A percentile compares a stretch with the other conserved stretches of the same genome.
These are phyloP conservation scores for Zalaria obscura DNA, from an alignment of 2,329 filamentous ascomycete genomes.

Conservation along the genomic window DNA sequence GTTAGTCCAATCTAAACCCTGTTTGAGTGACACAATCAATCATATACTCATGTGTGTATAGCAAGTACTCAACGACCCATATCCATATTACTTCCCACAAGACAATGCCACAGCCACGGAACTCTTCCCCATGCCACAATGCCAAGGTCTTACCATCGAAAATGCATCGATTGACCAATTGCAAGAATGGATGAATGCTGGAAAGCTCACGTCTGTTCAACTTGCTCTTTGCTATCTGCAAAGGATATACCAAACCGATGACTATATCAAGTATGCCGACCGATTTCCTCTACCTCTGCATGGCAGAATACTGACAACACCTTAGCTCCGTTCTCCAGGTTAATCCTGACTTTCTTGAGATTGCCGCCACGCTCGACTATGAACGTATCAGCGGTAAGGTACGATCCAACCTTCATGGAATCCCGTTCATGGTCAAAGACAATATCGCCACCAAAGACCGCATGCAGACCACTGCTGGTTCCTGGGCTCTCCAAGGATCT, in stretches of 20 bases:
- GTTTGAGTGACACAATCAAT: background rate
- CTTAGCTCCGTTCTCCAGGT: conserved; percentile 41
- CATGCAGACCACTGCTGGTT: conserved; percentile 62
- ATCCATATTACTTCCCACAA: conserved; percentile 14
- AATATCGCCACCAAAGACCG: conserved; percentile 55
- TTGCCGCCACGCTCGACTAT: conserved; percentile 45
- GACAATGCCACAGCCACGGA: conserved; percentile 13
- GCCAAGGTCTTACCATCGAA: conserved; percentile 46
- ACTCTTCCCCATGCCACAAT: conserved; percentile 49
- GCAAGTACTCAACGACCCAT: background rate
- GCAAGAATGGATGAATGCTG: conserved; percentile 41
- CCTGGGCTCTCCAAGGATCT: conserved; percentile 50
- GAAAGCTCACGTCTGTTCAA: conserved; percentile 42
- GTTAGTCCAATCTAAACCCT: background rate
- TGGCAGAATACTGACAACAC: background rate
- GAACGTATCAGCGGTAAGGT: conserved; percentile 43
- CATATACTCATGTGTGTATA: background rate
- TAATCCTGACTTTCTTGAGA: conserved; percentile 52
- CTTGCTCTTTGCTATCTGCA: conserved; percentile 49
- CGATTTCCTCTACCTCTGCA: background rate
- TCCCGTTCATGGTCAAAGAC: conserved; percentile 64
- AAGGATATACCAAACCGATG: conserved; percentile 46
- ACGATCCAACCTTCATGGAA: conserved; percentile 57
- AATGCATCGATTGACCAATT: conserved; percentile 58
- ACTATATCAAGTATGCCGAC: conserved; percentile 45